Evolutionary conservation across 345 rosid genomes (phyloP).

Genomic region (Theobroma cacao): DNA sequence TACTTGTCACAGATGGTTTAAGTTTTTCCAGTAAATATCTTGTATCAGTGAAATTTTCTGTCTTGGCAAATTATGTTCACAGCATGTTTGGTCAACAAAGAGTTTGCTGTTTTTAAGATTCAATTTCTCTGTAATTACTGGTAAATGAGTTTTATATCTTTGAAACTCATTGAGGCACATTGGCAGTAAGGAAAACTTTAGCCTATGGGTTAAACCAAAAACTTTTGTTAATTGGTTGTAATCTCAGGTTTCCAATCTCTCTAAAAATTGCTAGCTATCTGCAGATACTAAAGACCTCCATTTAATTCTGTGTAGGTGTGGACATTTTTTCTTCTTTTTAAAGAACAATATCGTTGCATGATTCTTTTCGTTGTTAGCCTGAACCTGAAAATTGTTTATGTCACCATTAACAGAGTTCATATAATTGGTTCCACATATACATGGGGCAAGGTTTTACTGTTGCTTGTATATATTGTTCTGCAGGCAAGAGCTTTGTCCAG

Average conservation of each 20-base stretch:
- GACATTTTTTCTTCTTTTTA: neutral
- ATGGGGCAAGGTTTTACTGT: neutral
- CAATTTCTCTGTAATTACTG: neutral
- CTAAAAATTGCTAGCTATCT: neutral
- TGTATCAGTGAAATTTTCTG: neutral
- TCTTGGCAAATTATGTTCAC: neutral
- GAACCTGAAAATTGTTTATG: neutral
- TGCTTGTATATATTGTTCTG: constrained; percentile 5
- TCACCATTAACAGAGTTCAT: neutral
- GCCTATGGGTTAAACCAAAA: neutral
- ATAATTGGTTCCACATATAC: neutral
- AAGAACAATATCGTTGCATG: neutral
- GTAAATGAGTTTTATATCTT: neutral
- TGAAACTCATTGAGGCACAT: neutral
- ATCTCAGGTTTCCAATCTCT: neutral
- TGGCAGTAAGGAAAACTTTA: neutral
- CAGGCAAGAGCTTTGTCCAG: constrained; percentile 78
- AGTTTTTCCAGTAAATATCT: neutral
- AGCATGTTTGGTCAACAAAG: neutral
- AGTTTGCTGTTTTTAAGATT: neutral
- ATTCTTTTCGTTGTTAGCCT: neutral
- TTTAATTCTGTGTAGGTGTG: neutral
- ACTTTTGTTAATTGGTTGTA: neutral
- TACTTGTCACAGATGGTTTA: neutral
- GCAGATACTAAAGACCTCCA: neutral